A percentile compares a stretch with the other conserved stretches of the same genome.
Evolutionary conservation across 345 rosid genomes (phyloP).

Genomic region (Ceriops tagal): DNA sequence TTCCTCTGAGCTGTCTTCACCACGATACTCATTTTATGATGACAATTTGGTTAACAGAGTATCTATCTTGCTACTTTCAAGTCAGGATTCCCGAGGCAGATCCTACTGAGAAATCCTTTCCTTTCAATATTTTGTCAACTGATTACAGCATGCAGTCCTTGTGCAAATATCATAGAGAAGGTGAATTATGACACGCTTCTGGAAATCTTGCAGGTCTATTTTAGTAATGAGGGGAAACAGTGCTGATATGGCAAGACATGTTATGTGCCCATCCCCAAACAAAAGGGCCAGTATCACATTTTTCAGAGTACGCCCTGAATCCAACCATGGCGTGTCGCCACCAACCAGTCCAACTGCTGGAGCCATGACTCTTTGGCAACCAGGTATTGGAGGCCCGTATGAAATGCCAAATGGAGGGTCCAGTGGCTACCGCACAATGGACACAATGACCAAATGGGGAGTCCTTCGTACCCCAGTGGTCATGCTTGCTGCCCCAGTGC

Average conservation of each 20-base stretch:
- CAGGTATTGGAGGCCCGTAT: constrained; percentile 43
- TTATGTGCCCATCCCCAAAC: constrained; percentile 34
- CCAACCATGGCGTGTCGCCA: constrained; percentile 41
- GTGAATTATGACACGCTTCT: neutral
- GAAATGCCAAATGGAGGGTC: constrained; percentile 34
- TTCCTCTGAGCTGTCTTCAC: neutral
- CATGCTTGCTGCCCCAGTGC: constrained; percentile 65
- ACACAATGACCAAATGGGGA: constrained; percentile 46
- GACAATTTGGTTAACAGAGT: neutral
- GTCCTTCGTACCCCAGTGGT: constrained; percentile 50
- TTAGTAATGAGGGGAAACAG: constrained; percentile 5
- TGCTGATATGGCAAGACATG: constrained; percentile 4
- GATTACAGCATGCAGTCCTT: neutral
- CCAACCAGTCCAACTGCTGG: constrained; percentile 51
- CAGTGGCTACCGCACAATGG: constrained; percentile 41
- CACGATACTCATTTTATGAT: neutral
- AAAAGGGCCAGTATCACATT: constrained; percentile 74
- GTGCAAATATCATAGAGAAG: neutral
- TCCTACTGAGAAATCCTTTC: neutral
- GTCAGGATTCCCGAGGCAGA: neutral
- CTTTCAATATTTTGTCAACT: constrained; percentile 1
- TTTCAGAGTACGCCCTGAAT: constrained; percentile 67
- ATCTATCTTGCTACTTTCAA: neutral
- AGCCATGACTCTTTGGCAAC: constrained; percentile 69
- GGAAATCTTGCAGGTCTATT: constrained; percentile 2